phyloP scores from a whole-genome alignment of 331 rosid species.

The Acacia concinna region DNA sequence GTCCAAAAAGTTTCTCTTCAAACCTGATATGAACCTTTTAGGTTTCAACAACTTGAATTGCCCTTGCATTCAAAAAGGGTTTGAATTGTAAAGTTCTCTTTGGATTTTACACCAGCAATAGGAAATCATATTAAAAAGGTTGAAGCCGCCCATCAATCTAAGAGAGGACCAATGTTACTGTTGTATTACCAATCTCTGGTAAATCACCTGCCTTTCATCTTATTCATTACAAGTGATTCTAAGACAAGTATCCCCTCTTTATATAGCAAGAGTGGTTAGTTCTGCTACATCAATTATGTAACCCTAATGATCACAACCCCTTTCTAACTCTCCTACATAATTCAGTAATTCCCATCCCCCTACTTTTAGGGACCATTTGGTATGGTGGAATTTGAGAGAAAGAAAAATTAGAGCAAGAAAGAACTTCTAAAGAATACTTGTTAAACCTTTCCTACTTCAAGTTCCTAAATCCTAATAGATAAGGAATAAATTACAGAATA shows the following conservation, averaged over 20 bases:
- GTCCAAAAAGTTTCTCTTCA: neutral
- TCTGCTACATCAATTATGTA: neutral
- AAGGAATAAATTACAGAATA: neutral
- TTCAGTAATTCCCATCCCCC: neutral
- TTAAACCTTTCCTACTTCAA: conserved; percentile 4
- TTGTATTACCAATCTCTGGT: neutral
- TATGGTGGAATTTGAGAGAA: neutral
- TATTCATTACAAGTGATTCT: neutral
- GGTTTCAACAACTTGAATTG: neutral
- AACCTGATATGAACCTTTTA: neutral
- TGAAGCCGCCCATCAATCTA: neutral
- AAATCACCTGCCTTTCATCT: neutral
- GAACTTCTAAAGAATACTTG: conserved; percentile 1
- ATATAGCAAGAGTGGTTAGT: neutral
- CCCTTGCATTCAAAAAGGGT: neutral
- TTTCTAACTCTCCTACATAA: neutral
- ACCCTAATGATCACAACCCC: neutral
- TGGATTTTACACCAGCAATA: neutral
- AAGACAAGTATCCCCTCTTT: neutral
- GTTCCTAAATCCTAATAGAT: neutral
- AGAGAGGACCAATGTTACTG: neutral
- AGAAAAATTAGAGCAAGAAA: neutral
- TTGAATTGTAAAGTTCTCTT: neutral
- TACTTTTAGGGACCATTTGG: neutral
- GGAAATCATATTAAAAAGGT: neutral